A percentile compares a stretch with the other conserved stretches of the same genome.
These are phyloP conservation scores for Deinandra increscens DNA, from an alignment of 129 eudicot genomes.

Conservation along the genomic window DNA sequence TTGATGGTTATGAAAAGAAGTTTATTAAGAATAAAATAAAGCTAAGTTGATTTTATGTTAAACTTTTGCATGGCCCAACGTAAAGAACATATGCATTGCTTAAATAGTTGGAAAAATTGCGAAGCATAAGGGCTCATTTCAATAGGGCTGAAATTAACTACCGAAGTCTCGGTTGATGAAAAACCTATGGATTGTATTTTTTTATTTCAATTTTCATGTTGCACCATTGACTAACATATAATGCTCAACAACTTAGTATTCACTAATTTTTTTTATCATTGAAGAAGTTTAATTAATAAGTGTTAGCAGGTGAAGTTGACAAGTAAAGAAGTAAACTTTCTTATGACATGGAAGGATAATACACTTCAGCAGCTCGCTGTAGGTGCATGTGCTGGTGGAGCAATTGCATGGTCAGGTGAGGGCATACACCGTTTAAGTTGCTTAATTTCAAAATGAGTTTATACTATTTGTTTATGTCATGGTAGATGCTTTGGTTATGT, in stretches of 20 bases:
- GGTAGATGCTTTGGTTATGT: not conserved
- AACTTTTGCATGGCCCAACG: not conserved
- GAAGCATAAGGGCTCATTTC: not conserved
- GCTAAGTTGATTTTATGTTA: not conserved
- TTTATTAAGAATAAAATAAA: not conserved
- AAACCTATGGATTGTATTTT: not conserved
- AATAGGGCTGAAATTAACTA: not conserved
- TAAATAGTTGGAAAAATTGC: not conserved
- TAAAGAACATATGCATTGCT: not conserved
- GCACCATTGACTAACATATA: conserved; percentile 5
- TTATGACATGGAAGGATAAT: conserved; percentile 45
- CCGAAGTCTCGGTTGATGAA: not conserved
- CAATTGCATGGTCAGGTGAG: conserved; percentile 62
- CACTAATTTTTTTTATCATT: not conserved
- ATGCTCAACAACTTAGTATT: not conserved
- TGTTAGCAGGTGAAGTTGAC: conserved; percentile 50
- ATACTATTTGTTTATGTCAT: not conserved
- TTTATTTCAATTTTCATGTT: not conserved
- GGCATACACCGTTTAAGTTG: not conserved
- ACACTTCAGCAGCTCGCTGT: conserved; percentile 49
- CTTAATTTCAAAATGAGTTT: not conserved
- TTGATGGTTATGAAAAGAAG: conserved; percentile 10
- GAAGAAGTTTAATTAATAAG: not conserved
- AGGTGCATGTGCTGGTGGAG: conserved; percentile 56
- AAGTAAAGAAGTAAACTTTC: conserved; percentile 55